Conservation (phyloP, 163 green algal genomes). For the Scenedesmus sp. region DNA sequence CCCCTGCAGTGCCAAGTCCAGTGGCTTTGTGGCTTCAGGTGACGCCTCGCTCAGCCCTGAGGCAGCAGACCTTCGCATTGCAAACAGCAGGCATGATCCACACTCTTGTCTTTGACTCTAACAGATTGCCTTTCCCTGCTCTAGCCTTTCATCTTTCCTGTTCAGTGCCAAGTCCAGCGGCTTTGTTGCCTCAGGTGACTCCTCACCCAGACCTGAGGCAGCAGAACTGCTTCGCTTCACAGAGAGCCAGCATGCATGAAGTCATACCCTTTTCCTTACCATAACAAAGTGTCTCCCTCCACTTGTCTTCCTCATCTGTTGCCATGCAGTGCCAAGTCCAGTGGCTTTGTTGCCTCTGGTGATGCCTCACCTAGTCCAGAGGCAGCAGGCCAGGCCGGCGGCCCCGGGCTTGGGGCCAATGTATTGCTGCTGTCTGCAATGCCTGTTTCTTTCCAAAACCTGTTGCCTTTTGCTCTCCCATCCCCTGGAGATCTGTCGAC, state of each 20-base stretch:
- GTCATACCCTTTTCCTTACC: neutral
- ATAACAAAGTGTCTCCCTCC: neutral
- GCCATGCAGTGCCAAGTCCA: neutral
- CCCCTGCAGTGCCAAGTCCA: neutral
- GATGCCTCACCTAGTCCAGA: neutral
- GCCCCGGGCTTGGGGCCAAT: too few species aligned
- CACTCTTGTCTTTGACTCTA: too few species aligned
- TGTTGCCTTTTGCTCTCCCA: too few species aligned
- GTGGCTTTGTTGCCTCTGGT: conserved; percentile 7
- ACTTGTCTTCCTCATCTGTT: neutral
- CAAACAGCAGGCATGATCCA: too few species aligned
- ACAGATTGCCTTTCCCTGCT: too few species aligned
- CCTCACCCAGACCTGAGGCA: neutral
- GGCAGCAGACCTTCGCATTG: neutral
- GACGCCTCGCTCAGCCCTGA: neutral
- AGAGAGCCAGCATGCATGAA: neutral
- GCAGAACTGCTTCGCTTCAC: neutral
- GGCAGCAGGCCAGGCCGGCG: neutral
- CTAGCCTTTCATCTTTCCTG: neutral
- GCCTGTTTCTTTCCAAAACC: too few species aligned
- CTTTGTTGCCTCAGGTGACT: conserved; percentile 1
- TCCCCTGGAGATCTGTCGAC: too few species aligned
- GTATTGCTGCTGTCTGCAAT: too few species aligned
- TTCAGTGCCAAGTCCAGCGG: neutral
- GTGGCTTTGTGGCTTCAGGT: conserved; percentile 5